Base-by-base conservation (phyloP, 371 early-diverging fungal genomes). In the Actinomortierella wolfii region DNA sequence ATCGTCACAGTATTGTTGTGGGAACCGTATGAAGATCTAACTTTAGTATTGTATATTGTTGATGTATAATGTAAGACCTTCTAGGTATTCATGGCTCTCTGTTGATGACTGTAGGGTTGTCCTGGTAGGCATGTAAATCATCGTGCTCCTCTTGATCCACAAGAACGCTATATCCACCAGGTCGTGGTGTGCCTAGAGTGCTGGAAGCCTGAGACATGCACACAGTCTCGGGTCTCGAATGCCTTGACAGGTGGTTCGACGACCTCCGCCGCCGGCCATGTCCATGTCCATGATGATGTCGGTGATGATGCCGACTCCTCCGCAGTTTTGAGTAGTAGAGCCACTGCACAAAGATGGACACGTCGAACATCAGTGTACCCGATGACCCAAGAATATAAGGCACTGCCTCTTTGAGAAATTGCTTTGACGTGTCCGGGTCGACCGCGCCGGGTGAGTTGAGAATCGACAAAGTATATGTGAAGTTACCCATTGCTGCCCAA, bases 401-500 rank as follows among this genome's bases (percentile, higher is more conserved):
- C 8, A 90, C 74, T 1, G 85, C 77, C 52, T 83, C 83, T 4
- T 67, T 49, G 43, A 86, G 66, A 23, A 73, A 57, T 20, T 80
- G 70, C 9, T 68, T 76, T 1, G 81, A 71, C 0, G 80, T 78
- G 25, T 84, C 83, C 6, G 84, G 82, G 48, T 82, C 79, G n/a
- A 57, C 51, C 8, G 67, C 74, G 3, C 45, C 60, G 3, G 34
- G 54, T 17, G 65, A 75, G 46, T 79, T 79, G 49, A 88, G 76
- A 51, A 92, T 84, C 43, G 84, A 82, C 18, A 84, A 64, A 0
- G 88, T 82, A 65, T 92, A 92, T 4, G 86, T 83, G 25, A 88
- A 54, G 50, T 92, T 92, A 1, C 89, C 92, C 71, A 83, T 77
- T 3, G 86, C 86, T 0, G 92, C 91, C 73, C 82, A 89, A 29